A percentile compares a stretch with the other conserved stretches of the same genome.
These are phyloP conservation scores for Torulaspora gathmanii DNA, from an alignment of 805 yeast genomes.

Conservation along the genomic window DNA sequence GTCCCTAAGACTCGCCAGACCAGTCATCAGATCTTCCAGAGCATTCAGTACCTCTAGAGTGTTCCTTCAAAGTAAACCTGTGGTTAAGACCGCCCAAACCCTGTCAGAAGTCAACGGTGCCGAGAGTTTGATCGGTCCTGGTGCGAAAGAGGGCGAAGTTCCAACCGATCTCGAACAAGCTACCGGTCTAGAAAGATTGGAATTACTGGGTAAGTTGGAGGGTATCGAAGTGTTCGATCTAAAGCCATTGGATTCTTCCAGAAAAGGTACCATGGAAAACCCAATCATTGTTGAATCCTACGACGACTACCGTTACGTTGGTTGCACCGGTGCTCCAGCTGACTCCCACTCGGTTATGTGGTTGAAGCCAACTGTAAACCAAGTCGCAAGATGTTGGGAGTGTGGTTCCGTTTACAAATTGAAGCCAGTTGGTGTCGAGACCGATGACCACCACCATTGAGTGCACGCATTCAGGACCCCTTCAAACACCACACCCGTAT, in stretches of 20 bases:
- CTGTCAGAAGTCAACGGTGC: slow-evolving; percentile 78
- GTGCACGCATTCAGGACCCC: neutral
- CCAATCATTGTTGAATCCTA: slow-evolving; percentile 88
- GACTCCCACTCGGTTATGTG: slow-evolving; percentile 88
- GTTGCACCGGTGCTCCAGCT: slow-evolving; percentile 95
- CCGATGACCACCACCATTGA: slow-evolving; percentile 41
- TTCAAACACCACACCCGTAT: slow-evolving; percentile 1
- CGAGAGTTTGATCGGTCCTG: slow-evolving; percentile 79
- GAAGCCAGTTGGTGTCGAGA: slow-evolving; percentile 80
- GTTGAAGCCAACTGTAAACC: slow-evolving; percentile 79
- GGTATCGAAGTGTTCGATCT: slow-evolving; percentile 93
- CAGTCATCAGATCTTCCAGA: slow-evolving; percentile 34
- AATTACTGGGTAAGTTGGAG: slow-evolving; percentile 86
- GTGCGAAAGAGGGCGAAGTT: slow-evolving; percentile 78
- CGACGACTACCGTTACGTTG: slow-evolving; percentile 90
- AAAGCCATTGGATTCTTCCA: slow-evolving; percentile 80
- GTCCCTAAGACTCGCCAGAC: slow-evolving; percentile 28
- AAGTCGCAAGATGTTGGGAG: slow-evolving; percentile 96
- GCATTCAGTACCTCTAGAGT: slow-evolving; percentile 34
- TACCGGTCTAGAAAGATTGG: slow-evolving; percentile 97
- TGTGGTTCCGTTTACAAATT: slow-evolving; percentile 93
- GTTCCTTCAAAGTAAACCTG: slow-evolving; percentile 37
- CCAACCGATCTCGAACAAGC: slow-evolving; percentile 96
- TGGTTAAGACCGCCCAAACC: slow-evolving; percentile 56
- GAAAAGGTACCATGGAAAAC: slow-evolving; percentile 84